These are phyloP conservation scores for Ceratocystis cubensis DNA, from an alignment of 2,329 filamentous ascomycete species.

Conservation along the genomic window DNA sequence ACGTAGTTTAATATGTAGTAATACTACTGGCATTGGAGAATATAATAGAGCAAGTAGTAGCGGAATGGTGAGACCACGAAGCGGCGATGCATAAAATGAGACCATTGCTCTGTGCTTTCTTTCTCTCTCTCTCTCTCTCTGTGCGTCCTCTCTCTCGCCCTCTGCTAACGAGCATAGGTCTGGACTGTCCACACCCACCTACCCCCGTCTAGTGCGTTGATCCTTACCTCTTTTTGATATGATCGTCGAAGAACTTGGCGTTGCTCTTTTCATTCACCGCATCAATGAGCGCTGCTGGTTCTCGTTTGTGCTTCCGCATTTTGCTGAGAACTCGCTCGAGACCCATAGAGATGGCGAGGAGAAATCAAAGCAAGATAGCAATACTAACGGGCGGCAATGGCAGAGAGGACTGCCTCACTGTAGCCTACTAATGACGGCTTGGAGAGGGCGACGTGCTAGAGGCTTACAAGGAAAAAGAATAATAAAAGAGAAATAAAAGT, in stretches of 20 bases:
- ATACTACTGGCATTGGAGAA: background rate
- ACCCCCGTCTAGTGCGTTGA: background rate
- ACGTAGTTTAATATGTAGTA: background rate
- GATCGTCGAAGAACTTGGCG: conserved; percentile 38
- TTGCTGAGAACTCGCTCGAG: conserved; percentile 19
- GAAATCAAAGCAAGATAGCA: background rate
- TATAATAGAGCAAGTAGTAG: background rate
- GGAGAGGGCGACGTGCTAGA: background rate
- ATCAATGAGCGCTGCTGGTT: conserved; percentile 65
- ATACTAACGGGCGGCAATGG: too few relatives aligned
- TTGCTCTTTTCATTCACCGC: conserved; percentile 86
- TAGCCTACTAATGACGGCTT: background rate
- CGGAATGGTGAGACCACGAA: background rate
- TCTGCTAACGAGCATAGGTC: background rate
- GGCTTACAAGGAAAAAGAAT: background rate
- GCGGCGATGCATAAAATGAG: background rate
- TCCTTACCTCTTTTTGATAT: conserved; percentile 20
- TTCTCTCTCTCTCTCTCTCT: background rate
- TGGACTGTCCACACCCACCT: background rate
- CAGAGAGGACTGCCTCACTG: background rate
- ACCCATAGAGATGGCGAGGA: conserved; percentile 10
- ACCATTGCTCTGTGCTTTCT: background rate
- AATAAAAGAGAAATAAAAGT: background rate
- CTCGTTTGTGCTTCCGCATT: conserved; percentile 21
- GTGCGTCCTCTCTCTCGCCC: background rate